Evolutionary conservation across 805 yeast genomes (phyloP).

Genomic region (Starmerella potacharoeniae): DNA sequence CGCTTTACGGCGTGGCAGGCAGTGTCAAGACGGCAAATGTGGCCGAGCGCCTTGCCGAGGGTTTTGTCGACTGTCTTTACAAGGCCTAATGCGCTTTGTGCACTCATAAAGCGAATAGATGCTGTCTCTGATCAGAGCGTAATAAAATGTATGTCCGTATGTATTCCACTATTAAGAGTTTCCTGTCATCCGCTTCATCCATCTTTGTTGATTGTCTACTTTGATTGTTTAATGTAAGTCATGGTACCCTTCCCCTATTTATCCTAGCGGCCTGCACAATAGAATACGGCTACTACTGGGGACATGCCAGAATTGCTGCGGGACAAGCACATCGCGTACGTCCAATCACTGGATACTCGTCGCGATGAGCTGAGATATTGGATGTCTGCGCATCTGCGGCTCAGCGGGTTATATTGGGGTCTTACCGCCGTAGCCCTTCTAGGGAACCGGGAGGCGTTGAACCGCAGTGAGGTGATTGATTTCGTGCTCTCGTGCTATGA

Average conservation of each 20-base stretch:
- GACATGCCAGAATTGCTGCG: slow-evolving; percentile 18
- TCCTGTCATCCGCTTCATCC: no score
- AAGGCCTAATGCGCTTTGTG: slow-evolving; percentile 29
- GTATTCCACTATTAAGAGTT: no score
- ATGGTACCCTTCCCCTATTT: neutral
- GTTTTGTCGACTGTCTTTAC: slow-evolving; percentile 72
- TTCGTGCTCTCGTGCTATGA: slow-evolving; percentile 59
- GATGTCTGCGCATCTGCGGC: slow-evolving; percentile 77
- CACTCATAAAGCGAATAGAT: no score
- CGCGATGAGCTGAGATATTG: slow-evolving; percentile 64
- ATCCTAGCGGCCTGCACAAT: neutral
- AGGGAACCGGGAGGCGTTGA: slow-evolving; percentile 44
- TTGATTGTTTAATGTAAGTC: neutral
- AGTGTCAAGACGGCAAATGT: slow-evolving; percentile 73
- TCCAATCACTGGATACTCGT: slow-evolving; percentile 42
- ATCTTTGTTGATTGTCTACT: no score
- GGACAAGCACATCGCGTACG: slow-evolving; percentile 50
- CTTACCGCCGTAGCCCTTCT: slow-evolving; percentile 59
- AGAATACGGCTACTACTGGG: no score
- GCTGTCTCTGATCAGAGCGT: neutral
- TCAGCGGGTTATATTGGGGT: slow-evolving; percentile 95
- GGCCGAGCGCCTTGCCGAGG: slow-evolving; percentile 66
- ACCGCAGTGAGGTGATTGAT: slow-evolving; percentile 49
- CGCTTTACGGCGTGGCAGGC: slow-evolving; percentile 91
- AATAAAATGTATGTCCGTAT: neutral